Percentiles rank a stretch among this genome's conserved stretches.
phyloP scores from a whole-genome alignment of 495 filamentous ascomycete genomes.

The Xylaria flabelliformis region DNA sequence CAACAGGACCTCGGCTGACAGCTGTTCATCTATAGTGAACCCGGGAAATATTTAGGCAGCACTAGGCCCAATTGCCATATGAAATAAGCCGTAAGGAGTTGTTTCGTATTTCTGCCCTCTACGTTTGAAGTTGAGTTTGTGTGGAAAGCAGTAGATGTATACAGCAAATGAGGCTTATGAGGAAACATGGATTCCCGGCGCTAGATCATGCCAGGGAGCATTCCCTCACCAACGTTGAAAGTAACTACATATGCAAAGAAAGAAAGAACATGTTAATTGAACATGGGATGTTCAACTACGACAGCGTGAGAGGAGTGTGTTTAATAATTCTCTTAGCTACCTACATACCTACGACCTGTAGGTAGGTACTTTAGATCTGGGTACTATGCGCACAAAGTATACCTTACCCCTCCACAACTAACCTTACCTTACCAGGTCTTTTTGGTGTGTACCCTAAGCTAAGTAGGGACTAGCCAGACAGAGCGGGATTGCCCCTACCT shows the following conservation, averaged over 20 bases:
- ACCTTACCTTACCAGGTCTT: background rate
- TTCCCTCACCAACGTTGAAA: background rate
- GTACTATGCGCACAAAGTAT: too few species aligned
- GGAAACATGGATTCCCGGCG: background rate
- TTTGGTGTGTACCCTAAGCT: background rate
- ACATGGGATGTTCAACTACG: background rate
- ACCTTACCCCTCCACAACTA: background rate
- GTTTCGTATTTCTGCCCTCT: background rate
- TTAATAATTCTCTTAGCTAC: background rate
- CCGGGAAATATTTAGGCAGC: conserved; percentile 18
- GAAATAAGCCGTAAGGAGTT: background rate
- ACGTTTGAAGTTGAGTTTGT: background rate
- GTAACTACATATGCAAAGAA: background rate
- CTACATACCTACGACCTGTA: too few species aligned
- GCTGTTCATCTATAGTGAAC: conserved; percentile 17
- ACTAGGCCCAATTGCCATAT: background rate
- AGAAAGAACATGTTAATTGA: background rate
- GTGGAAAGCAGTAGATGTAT: background rate
- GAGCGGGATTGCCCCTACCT: conserved; percentile 1
- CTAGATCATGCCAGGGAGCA: background rate
- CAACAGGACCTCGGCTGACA: background rate
- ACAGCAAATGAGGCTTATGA: background rate
- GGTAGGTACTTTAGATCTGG: too few species aligned
- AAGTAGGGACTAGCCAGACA: conserved; percentile 2
- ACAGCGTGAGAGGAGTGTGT: background rate